These are phyloP conservation scores for Acmispon strigosus DNA, from an alignment of 306 rosid species.

Conservation along the genomic window DNA sequence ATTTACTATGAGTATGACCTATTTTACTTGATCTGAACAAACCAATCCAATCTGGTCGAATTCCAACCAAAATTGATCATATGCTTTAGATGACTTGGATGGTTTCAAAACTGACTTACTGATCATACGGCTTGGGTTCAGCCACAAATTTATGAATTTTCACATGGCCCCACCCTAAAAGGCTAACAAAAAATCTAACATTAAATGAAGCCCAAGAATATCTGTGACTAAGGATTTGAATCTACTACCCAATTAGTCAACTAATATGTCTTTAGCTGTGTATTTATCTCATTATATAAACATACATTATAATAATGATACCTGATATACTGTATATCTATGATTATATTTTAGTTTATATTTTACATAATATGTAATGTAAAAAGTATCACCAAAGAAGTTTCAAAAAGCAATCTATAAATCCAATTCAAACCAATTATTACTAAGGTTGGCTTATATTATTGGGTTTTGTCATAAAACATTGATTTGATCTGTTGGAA, in stretches of 20 bases:
- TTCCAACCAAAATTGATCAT: background rate
- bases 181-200: background rate
- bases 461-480: background rate
- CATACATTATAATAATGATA: background rate
- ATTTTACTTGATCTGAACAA: background rate
- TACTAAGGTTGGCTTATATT: background rate
- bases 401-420: background rate
- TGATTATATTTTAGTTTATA: background rate
- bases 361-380: background rate
- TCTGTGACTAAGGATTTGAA: background rate
- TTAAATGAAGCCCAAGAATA: background rate
- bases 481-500: background rate
- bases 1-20: background rate
- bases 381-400: background rate
- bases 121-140: background rate
- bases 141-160: background rate
- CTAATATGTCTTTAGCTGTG: background rate
- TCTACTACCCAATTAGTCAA: background rate
- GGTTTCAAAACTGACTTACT: background rate
- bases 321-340: background rate
- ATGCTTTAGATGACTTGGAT: conserved; percentile 4
- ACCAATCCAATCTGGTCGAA: background rate
- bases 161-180: background rate
- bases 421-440: background rate
- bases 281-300: background rate